phyloP scores from a whole-genome alignment of 1,284 basidiomycete genomes.

The Tilletia walkeri region DNA sequence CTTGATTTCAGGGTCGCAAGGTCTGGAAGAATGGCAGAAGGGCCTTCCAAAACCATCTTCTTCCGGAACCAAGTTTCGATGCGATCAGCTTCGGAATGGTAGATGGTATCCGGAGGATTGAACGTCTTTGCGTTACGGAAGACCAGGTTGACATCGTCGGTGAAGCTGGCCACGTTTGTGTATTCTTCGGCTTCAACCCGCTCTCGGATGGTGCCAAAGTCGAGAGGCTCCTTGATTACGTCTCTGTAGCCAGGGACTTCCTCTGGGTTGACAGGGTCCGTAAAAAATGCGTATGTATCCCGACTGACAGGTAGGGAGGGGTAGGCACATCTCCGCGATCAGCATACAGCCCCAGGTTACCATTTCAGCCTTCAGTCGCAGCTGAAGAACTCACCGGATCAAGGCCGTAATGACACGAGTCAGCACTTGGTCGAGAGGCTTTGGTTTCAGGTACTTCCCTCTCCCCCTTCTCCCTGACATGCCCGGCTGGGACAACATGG shows the following conservation, averaged over 20 bases:
- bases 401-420: neutral
- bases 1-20: neutral
- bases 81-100: conserved; percentile 46
- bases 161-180: conserved; percentile 40
- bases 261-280: conserved; percentile 67
- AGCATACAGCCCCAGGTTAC: neutral
- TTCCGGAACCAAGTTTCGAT: conserved; percentile 39
- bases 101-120: conserved; percentile 49
- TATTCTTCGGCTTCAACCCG: conserved; percentile 34
- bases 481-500: neutral
- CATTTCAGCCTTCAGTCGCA: neutral
- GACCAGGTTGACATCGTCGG: conserved; percentile 47
- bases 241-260: conserved; percentile 71
- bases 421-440: conserved; percentile 14
- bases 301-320: conserved; percentile 61
- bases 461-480: neutral
- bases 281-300: conserved; percentile 81
- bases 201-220: conserved; percentile 72
- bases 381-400: neutral
- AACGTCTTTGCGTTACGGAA: conserved; percentile 48
- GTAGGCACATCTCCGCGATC: neutral
- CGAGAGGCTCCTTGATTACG: conserved; percentile 72
- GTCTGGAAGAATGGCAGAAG: conserved; percentile 6
- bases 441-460: conserved; percentile 3
- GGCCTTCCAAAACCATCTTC: neutral